Conservation (phyloP, 208 protist species). For the Wallacemonas sp. region DNA sequence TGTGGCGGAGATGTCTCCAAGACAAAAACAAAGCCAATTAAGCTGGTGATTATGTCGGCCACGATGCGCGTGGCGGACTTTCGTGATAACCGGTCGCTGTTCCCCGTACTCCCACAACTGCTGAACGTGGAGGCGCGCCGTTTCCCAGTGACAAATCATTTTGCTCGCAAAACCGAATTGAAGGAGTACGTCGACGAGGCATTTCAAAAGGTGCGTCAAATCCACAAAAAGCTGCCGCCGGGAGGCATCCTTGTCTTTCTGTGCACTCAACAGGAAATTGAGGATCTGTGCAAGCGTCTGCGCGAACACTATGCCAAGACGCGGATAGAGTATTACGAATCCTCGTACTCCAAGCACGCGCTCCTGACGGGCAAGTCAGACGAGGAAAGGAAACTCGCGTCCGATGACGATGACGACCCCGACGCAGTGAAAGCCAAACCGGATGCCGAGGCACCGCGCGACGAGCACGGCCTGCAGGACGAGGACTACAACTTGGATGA, state of each 20-base stretch:
- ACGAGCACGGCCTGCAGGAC: constrained; percentile 52
- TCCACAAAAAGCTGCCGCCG: constrained; percentile 96
- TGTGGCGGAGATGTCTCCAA: constrained; percentile 48
- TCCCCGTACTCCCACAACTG: constrained; percentile 93
- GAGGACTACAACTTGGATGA: constrained; percentile 58
- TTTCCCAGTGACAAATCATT: constrained; percentile 98
- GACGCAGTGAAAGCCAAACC: constrained; percentile 23
- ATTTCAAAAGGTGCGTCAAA: constrained; percentile 95
- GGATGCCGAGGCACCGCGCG: constrained; percentile 25
- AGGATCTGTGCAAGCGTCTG: constrained; percentile 86
- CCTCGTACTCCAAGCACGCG: constrained; percentile 73
- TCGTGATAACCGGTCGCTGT: constrained; percentile 95
- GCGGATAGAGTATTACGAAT: constrained; percentile 86
- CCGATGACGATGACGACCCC: constrained; percentile 36
- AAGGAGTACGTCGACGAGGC: constrained; percentile 95
- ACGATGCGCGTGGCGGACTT: constrained; percentile 94
- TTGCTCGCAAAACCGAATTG: constrained; percentile 91
- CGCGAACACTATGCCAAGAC: constrained; percentile 80
- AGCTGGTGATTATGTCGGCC: constrained; percentile 93
- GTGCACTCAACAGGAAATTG: constrained; percentile 96
- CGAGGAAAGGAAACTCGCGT: constrained; percentile 10
- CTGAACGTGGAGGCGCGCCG: constrained; percentile 96
- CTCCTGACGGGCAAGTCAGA: constrained; percentile 22
- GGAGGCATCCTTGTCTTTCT: constrained; percentile 98
- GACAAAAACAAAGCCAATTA: constrained; percentile 77